Evolutionary conservation across 257 asterid species (phyloP), one percentile per base, ranked within the genome.

Genomic region (Eustoma russellianum): DNA sequence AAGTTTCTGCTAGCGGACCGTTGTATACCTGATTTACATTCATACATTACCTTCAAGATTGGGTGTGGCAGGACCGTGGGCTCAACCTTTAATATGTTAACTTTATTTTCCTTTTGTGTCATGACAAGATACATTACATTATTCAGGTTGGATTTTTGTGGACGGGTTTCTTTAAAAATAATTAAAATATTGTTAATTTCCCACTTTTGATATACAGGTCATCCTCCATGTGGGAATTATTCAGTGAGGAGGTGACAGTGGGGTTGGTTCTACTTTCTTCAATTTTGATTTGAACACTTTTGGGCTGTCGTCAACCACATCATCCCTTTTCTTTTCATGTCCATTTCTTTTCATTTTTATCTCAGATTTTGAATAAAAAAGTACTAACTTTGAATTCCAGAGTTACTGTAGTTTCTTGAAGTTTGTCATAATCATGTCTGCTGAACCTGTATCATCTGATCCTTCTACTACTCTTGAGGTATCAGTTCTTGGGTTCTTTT

Each of bases 261-360:
- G 43, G 43, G 43, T 38, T 38, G 43, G 43, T 7, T 38, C 12
- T 66, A 65, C 77, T 74, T 60, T 73, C 38, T 59, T 55, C 34
- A 46, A 60, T 65, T 53, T 30, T 68, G 74, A 80, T 77, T 77
- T 79, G 71, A 48, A 52, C 47, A 56, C 70, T 69, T 61, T 61
- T 62, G 46, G 72, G 82, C 64, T 74, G 72, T 80, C 70, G 85
- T 83, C 86, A 77, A 74, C 80, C 85, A 57, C 70, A 74, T 76
- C 82, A 82, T 82, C 80, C 79, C 70, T 64, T 71, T 79, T 50
- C 71, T 17, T 28, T 46, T 63, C 67, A 53, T 65, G 61, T 77
- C 71, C 71, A 61, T 74, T 43, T 7, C 53, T 45, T 38, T 11
- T 53, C 56, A 51, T 41, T 74, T 52, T 54, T 59, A 52, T 8